phyloP scores from a whole-genome alignment of 441 rosid genomes.

The Brassica balearica region DNA sequence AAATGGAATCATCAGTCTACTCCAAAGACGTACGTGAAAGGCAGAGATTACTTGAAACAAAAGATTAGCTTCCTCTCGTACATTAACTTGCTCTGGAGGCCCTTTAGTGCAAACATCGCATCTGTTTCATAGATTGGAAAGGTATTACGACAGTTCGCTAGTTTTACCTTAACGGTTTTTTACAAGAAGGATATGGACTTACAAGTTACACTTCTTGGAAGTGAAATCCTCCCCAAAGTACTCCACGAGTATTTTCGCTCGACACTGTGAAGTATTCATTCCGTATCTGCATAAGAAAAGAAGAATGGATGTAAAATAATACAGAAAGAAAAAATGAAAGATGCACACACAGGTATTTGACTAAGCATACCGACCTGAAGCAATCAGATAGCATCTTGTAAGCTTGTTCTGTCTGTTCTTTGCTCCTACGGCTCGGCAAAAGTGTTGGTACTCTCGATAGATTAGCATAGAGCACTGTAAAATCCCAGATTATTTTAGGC shows the following conservation, averaged over 20 bases:
- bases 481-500: conserved; percentile 12
- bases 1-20: neutral
- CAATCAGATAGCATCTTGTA: conserved; percentile 84
- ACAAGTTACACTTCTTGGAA: conserved; percentile 68
- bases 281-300: conserved; percentile 69
- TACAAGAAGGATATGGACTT: conserved; percentile 37
- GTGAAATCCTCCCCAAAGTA: conserved; percentile 86
- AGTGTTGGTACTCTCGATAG: conserved; percentile 71
- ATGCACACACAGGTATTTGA: neutral
- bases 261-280: conserved; percentile 83
- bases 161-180: neutral
- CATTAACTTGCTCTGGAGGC: conserved; percentile 66
- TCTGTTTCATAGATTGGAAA: conserved; percentile 50
- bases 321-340: neutral
- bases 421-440: conserved; percentile 76
- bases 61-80: conserved; percentile 70
- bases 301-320: conserved; percentile 13
- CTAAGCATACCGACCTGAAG: conserved; percentile 59
- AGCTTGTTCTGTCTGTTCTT: conserved; percentile 72
- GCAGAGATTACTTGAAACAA: conserved; percentile 74
- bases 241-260: conserved; percentile 81
- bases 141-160: neutral
- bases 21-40: conserved; percentile 52
- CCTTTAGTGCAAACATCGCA: conserved; percentile 83
- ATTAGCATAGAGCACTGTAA: conserved; percentile 78